These are phyloP conservation scores for Cryphonectria parasitica DNA, from an alignment of 2,329 filamentous ascomycete genomes.

Conservation along the genomic window DNA sequence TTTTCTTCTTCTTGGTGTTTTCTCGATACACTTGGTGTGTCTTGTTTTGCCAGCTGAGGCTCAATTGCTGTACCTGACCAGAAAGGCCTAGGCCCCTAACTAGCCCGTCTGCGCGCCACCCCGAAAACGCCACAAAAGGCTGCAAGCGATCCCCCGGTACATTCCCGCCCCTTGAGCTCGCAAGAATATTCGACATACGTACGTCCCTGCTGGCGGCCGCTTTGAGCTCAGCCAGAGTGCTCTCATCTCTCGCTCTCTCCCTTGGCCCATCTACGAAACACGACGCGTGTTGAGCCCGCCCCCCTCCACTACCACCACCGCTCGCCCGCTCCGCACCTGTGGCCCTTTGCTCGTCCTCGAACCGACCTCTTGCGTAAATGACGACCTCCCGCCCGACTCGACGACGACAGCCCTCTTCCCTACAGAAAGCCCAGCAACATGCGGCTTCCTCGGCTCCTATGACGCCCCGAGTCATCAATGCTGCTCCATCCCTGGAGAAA, in stretches of 20 bases:
- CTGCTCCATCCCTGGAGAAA: slow-evolving; percentile 57
- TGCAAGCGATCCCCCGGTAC: slow-evolving; percentile 9
- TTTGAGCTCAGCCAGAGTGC: slow-evolving; percentile 20
- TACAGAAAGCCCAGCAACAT: slow-evolving; percentile 49
- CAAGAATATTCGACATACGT: slow-evolving; percentile 13
- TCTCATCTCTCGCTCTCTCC: slow-evolving; percentile 1
- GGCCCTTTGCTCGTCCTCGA: slow-evolving; percentile 15
- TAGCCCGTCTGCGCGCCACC: slow-evolving; percentile 17
- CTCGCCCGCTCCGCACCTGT: slow-evolving; percentile 15
- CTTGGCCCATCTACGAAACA: slow-evolving; percentile 17
- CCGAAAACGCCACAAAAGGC: slow-evolving; percentile 18
- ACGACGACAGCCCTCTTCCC: slow-evolving; percentile 45
- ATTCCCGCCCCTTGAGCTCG: slow-evolving; percentile 16
- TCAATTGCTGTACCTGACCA: not conserved
- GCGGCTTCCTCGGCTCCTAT: slow-evolving; percentile 43
- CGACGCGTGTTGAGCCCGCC: slow-evolving; percentile 17
- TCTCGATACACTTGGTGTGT: not conserved
- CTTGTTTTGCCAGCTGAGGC: not conserved
- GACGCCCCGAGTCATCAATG: slow-evolving; percentile 57
- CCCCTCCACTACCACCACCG: not conserved
- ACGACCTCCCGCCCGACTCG: slow-evolving; percentile 46
- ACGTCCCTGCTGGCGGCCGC: slow-evolving; percentile 25
- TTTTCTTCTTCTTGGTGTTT: not conserved
- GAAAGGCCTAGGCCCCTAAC: slow-evolving; percentile 10
- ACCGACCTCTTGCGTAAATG: slow-evolving; percentile 42